Percentiles rank a stretch among this genome's conserved stretches.
Conservation (phyloP, 2,329 filamentous ascomycete genomes). For the Colletotrichum orchidophilum region DNA sequence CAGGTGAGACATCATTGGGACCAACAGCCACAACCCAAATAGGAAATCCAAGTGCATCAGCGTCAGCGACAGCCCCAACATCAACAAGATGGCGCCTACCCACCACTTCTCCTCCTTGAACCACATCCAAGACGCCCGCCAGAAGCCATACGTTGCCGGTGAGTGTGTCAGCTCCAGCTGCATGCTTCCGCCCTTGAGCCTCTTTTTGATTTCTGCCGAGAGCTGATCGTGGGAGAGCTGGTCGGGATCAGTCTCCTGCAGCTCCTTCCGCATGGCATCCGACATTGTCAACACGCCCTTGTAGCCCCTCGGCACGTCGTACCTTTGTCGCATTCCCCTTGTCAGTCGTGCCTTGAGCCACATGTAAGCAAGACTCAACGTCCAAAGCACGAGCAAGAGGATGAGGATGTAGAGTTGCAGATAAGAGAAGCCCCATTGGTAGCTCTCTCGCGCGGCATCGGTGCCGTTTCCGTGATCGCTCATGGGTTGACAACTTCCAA, state of each 20-base stretch:
- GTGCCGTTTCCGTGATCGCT: neutral
- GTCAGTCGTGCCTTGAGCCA: constrained; percentile 35
- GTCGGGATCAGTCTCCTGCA: constrained; percentile 28
- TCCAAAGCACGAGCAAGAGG: constrained; percentile 34
- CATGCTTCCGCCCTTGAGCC: constrained; percentile 35
- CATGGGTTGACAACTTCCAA: constrained; percentile 37
- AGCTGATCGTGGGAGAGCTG: constrained; percentile 35
- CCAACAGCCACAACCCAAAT: constrained; percentile 6
- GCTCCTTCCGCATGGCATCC: constrained; percentile 17
- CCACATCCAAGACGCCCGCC: constrained; percentile 5
- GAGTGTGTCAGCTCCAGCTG: constrained; percentile 23
- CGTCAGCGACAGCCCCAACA: neutral
- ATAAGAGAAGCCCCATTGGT: constrained; percentile 41
- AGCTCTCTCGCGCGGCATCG: constrained; percentile 24
- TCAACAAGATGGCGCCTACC: neutral
- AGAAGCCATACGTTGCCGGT: neutral
- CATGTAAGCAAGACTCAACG: constrained; percentile 34
- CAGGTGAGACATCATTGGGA: neutral
- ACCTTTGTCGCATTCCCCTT: neutral
- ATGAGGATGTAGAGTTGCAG: constrained; percentile 37
- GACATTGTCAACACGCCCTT: constrained; percentile 30
- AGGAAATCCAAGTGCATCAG: neutral
- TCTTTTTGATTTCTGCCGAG: constrained; percentile 31
- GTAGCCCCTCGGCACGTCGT: constrained; percentile 18
- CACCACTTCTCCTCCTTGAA: constrained; percentile 26